Percentiles rank a stretch among this genome's conserved stretches.
phyloP scores from a whole-genome alignment of 1,139 yeast species.

The Geotrichum reessii region DNA sequence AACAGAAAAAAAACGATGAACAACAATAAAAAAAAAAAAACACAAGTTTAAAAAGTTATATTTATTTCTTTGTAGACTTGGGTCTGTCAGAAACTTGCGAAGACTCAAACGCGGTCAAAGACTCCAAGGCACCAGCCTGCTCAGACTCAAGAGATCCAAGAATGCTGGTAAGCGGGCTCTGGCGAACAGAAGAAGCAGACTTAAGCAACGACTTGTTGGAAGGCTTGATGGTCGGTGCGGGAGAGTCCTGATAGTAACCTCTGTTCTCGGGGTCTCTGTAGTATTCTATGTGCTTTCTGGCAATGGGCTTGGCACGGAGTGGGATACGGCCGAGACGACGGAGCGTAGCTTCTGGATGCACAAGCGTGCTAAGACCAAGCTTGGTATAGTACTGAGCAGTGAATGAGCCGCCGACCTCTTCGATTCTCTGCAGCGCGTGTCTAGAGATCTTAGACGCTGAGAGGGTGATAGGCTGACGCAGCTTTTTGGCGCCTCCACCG shows the following conservation, averaged over 20 bases:
- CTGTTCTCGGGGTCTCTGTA: slow-evolving; percentile 67
- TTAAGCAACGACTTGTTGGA: slow-evolving; percentile 26
- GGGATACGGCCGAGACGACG: slow-evolving; percentile 74
- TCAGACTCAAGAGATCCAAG: slow-evolving; percentile 26
- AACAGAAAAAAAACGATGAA: not conserved
- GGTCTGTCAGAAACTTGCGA: slow-evolving; percentile 13
- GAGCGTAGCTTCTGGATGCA: slow-evolving; percentile 66
- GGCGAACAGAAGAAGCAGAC: slow-evolving; percentile 8
- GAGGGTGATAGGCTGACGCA: slow-evolving; percentile 52
- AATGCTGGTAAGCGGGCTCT: slow-evolving; percentile 31
- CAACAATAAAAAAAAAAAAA: not conserved
- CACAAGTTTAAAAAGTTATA: not conserved
- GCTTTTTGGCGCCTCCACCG: slow-evolving; percentile 56
- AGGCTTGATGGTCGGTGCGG: slow-evolving; percentile 33
- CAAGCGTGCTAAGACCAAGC: slow-evolving; percentile 65
- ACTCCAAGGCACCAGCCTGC: slow-evolving; percentile 21
- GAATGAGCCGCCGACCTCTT: slow-evolving; percentile 63
- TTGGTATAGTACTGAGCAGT: slow-evolving; percentile 65
- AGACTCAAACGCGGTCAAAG: slow-evolving; percentile 21
- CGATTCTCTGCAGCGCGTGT: slow-evolving; percentile 68
- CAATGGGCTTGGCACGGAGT: slow-evolving; percentile 78
- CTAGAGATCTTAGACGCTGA: slow-evolving; percentile 79
- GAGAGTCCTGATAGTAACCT: slow-evolving; percentile 57
- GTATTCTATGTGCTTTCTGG: slow-evolving; percentile 70
- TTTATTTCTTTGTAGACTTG: slow-evolving; percentile 9